Evolutionary conservation across 352 stramenopile genomes (phyloP).

Genomic region (Blastocystis sp.): DNA sequence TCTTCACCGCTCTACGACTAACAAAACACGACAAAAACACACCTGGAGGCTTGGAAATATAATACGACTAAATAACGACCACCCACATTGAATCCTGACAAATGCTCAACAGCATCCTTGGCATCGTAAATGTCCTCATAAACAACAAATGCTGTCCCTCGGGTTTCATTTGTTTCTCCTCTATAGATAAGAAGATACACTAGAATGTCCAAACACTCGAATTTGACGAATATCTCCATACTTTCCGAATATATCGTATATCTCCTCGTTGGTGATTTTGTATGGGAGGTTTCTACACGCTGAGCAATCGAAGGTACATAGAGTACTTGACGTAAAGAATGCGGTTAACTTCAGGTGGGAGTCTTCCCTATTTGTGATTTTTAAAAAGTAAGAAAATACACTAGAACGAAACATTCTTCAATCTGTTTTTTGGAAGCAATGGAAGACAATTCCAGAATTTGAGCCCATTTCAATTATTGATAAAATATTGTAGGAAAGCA

Average conservation of each 20-base stretch:
- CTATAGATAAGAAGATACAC: background rate
- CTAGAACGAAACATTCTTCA: slow-evolving; percentile 3
- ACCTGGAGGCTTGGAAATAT: slow-evolving; percentile 90
- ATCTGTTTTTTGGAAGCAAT: background rate
- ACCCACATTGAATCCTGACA: slow-evolving; percentile 97
- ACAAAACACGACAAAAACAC: slow-evolving; percentile 59
- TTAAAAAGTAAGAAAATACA: background rate
- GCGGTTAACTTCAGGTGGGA: slow-evolving; percentile 95
- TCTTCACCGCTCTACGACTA: slow-evolving; percentile 70
- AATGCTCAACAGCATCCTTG: slow-evolving; percentile 94
- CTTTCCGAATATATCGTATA: slow-evolving; percentile 99
- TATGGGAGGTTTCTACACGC: slow-evolving; percentile 92
- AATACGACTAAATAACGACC: slow-evolving; percentile 95
- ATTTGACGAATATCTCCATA: slow-evolving; percentile 98
- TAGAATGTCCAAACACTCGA: slow-evolving; percentile 69
- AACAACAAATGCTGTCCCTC: slow-evolving; percentile 94
- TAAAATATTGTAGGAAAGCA: background rate
- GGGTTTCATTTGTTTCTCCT: slow-evolving; percentile 87
- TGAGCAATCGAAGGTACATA: background rate
- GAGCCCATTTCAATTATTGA: background rate
- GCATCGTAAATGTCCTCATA: slow-evolving; percentile 99
- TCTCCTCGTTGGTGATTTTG: slow-evolving; percentile 92
- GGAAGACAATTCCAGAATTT: background rate
- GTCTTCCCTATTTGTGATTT: slow-evolving; percentile 63
- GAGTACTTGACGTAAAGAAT: slow-evolving; percentile 82